Evolutionary conservation across 805 yeast genomes (phyloP), one percentile per base, ranked within the genome.

Genomic region (Ogataea thermomethanolica): DNA sequence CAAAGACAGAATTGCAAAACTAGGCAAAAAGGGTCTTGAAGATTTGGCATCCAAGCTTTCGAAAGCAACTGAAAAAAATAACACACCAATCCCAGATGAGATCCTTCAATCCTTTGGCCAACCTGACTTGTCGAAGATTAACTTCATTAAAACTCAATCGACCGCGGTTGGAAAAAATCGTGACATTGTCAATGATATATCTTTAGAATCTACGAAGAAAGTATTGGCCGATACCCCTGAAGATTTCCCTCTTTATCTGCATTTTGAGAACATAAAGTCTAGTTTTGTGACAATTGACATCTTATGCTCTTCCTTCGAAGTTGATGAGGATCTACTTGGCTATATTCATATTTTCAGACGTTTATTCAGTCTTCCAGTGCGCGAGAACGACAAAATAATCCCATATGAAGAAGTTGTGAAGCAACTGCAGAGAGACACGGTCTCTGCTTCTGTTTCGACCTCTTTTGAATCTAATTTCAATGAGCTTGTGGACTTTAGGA

Each of bases 351-450:
- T 90, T 8, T 69, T 81, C 43, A 77, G 76, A 40, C 85, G 81
- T 34, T 59, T 90, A 7, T 84, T 86, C 54, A 67, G 87, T 0
- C 66, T 86, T 56, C 93, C 97, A 2, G 66, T 67, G 33, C 65
- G 74, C 8, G 82, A 77, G 1, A 74, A 78, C 52, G 91, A 89
- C 2, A 56, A 70, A 3, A 58, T 69, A 11, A 65, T 81, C 14
- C 75, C 85, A 1, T 85, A 73, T 55, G 95, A 89, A 41, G 74
- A 80, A 32, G 96, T 89, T n/a, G 81, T 88, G 7, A 69, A 82
- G 13, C 71, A 74, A 21, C 59, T 89, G 29, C 84, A 87, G 54
- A 71, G 78, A 23, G 97, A 90, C 49, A 77, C 93, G 7, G 66
- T 90, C 17, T 77, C 74, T 25, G 70, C 76, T 32, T 65, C 67